phyloP scores from a whole-genome alignment of 768 basidiomycete genomes.

The Rhodotorula diobovata region DNA sequence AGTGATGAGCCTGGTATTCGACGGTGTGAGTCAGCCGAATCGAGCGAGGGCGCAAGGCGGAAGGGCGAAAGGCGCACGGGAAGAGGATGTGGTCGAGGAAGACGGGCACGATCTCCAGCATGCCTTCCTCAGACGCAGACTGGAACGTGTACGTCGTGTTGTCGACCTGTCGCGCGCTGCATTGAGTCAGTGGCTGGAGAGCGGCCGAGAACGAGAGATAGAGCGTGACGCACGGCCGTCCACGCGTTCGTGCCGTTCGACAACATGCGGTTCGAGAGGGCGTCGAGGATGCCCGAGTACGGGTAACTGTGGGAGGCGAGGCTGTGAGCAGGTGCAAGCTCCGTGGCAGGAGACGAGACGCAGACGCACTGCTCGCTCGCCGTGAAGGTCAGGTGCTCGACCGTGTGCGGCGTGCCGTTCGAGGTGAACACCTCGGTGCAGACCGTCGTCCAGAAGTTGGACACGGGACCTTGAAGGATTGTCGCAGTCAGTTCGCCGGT shows the following conservation, averaged over 20 bases:
- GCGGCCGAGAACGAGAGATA: too few relatives aligned
- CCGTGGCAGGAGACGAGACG: too few relatives aligned
- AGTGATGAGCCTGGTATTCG: slow-evolving; percentile 55
- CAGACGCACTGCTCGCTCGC: slow-evolving; percentile 78
- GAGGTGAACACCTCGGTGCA: slow-evolving; percentile 35
- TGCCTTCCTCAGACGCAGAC: slow-evolving; percentile 81
- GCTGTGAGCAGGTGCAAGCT: background rate
- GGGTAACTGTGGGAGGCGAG: background rate
- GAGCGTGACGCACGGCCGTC: slow-evolving; percentile 51
- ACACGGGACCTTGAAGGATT: slow-evolving; percentile 7
- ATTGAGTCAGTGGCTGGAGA: background rate
- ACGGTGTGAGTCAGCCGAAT: too few relatives aligned
- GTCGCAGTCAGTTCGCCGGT: background rate
- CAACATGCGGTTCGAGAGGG: slow-evolving; percentile 89
- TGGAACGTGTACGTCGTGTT: slow-evolving; percentile 76
- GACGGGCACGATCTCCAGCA: slow-evolving; percentile 55
- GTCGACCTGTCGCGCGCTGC: background rate
- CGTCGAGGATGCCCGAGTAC: slow-evolving; percentile 90
- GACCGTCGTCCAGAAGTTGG: slow-evolving; percentile 2
- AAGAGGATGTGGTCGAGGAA: slow-evolving; percentile 95
- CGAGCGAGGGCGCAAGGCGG: too few relatives aligned
- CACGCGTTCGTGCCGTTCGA: slow-evolving; percentile 80
- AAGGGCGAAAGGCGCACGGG: slow-evolving; percentile 55
- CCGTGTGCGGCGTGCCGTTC: slow-evolving; percentile 87
- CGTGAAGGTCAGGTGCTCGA: slow-evolving; percentile 92